Conservation (phyloP, 1,284 basidiomycete species). For the Stereum hirsutum region DNA sequence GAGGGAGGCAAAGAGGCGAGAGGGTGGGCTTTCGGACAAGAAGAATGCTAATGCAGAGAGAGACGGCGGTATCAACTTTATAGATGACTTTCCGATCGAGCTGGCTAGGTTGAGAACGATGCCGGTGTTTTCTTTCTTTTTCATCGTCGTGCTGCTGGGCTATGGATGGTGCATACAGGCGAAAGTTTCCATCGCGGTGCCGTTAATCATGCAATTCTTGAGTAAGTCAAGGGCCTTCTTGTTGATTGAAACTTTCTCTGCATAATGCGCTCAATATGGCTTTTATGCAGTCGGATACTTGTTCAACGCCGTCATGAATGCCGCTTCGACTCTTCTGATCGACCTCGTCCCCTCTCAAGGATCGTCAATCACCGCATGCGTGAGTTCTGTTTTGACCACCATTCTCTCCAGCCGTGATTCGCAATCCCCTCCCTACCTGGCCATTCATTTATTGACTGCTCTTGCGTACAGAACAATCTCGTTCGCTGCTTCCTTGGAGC, state of each 20-base stretch:
- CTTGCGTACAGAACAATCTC: constrained; percentile 40
- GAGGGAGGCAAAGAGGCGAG: no score
- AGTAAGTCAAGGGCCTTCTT: constrained; percentile 28
- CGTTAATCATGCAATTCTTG: constrained; percentile 49
- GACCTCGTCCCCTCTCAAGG: constrained; percentile 51
- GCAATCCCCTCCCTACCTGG: neutral
- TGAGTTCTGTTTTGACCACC: no score
- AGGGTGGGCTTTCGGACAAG: no score
- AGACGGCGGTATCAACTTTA: constrained; percentile 14
- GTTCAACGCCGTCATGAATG: constrained; percentile 33
- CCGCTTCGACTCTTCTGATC: constrained; percentile 46
- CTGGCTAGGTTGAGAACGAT: constrained; percentile 38
- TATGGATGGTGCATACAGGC: constrained; percentile 61
- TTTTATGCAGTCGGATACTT: constrained; percentile 38
- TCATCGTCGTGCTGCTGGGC: constrained; percentile 33
- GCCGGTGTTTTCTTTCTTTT: constrained; percentile 32
- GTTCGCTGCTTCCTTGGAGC: constrained; percentile 46
- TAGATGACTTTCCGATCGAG: constrained; percentile 46
- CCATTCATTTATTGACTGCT: constrained; percentile 1
- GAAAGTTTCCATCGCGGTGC: constrained; percentile 40
- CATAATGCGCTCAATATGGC: neutral
- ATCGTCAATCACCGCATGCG: constrained; percentile 58
- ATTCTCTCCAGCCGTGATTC: no score
- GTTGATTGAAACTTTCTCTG: no score
- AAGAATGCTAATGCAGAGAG: constrained; percentile 18